These are phyloP conservation scores for Lenzites betulinus DNA, from an alignment of 768 basidiomycete genomes.

Conservation along the genomic window DNA sequence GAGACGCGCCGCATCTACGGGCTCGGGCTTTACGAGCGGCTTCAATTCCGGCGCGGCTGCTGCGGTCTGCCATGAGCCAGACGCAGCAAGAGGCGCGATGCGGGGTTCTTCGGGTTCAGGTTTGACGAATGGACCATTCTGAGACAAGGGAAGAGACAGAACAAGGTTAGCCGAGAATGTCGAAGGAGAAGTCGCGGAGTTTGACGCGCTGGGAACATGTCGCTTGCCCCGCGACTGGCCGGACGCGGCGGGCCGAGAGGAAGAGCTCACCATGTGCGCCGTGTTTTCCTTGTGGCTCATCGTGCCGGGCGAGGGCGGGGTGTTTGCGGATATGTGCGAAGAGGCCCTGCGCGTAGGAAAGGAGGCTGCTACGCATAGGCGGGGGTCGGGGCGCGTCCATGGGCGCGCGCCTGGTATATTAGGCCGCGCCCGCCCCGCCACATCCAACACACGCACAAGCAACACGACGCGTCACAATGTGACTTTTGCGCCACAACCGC, in stretches of 20 bases:
- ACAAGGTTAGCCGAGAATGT: constrained; percentile 10
- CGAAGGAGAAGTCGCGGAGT: constrained; percentile 3
- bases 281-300: constrained; percentile 28
- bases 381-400: constrained; percentile 11
- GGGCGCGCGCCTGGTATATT: constrained; percentile 9
- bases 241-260: not conserved
- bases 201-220: not conserved
- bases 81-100: constrained; percentile 15
- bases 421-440: constrained; percentile 15
- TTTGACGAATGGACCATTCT: constrained; percentile 29
- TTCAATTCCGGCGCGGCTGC: constrained; percentile 1
- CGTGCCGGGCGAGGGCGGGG: not conserved
- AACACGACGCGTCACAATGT: constrained; percentile 25
- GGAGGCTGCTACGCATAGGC: not conserved
- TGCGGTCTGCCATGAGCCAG: constrained; percentile 13
- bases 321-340: not conserved
- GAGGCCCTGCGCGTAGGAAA: not conserved
- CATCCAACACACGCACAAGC: constrained; percentile 7
- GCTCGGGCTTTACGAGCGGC: constrained; percentile 36
- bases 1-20: constrained; percentile 29
- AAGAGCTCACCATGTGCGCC: not conserved
- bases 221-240: too few species aligned
- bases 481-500: constrained; percentile 7
- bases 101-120: constrained; percentile 35
- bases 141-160: not conserved